Base-by-base conservation (phyloP, 352 stramenopile species). In the Phytophthora podocarpi region DNA sequence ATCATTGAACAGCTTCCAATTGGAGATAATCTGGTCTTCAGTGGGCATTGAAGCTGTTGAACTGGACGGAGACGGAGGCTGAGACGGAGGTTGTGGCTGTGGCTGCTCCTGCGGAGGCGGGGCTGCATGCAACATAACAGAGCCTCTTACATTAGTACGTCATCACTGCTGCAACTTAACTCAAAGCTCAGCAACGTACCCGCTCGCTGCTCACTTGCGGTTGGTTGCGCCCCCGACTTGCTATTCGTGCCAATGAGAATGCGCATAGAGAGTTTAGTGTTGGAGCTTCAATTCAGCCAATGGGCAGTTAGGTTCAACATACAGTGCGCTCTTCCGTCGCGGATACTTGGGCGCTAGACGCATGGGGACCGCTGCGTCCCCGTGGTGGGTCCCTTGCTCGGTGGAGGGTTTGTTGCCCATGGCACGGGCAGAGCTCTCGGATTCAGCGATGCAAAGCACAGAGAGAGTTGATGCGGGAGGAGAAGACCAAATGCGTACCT, bases 1-100 rank as follows among this genome's bases (percentile, higher is more conserved):
- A 59, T 95, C 84, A 50, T 91, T 93, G 50, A 95, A 95, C 12
- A 95, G 71, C 58, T 95, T 91, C 84, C 84, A 93, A 71, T 91
- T 90, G 32, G 78, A 87, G 35, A 91, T 91, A 42, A 78, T 60
- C 18, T 90, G 76, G 23, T 93, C 85, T 21, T 80, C 70, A 5
- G 72, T 77, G 12, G 68, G 68, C 1, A 64, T 77, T 5, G 70
- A 78, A 5, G 66, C 63, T 31, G 61, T 73, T 35, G 66, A 78
- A 20, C 20, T 57, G 7, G 64, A 72, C 11, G 70, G 70, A 6
- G 66, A 73, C 1, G 48, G 39, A 21, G 66, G 48, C 12, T 28
- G 6, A 30, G 11, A 27, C 7, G 4, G 36, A 15, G 4, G n/a
- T 27, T n/a, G n/a, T n/a, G 61, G 66, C 34, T 55, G 43, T n/a